These are phyloP conservation scores for Orbilia javanica DNA, from an alignment of 2,329 filamentous ascomycete species.

Conservation along the genomic window DNA sequence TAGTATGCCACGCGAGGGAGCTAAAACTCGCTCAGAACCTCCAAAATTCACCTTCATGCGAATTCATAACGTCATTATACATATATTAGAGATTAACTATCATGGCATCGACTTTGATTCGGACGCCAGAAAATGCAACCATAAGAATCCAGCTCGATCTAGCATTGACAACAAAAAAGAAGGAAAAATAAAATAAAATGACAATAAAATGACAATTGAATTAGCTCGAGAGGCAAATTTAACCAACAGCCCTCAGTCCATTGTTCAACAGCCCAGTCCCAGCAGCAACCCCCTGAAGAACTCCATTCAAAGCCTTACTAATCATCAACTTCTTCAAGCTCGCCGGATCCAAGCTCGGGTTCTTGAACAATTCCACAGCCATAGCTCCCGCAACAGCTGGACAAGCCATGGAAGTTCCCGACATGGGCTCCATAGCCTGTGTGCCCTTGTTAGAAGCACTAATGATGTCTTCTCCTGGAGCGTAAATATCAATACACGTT, in stretches of 20 bases:
- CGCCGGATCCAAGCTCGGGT: slow-evolving; percentile 55
- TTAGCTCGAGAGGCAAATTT: not conserved
- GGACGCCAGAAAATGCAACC: not conserved
- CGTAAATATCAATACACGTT: slow-evolving; percentile 71
- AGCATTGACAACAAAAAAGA: not conserved
- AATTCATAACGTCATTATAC: not conserved
- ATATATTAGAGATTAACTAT: too few species aligned
- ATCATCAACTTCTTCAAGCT: slow-evolving; percentile 57
- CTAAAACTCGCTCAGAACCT: too few species aligned
- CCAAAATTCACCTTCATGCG: not conserved
- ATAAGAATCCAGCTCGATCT: not conserved
- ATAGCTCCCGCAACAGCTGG: slow-evolving; percentile 64
- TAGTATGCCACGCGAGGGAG: not conserved
- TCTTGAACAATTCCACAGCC: slow-evolving; percentile 58
- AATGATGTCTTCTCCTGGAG: slow-evolving; percentile 71
- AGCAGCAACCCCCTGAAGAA: not conserved
- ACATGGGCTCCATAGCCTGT: slow-evolving; percentile 68
- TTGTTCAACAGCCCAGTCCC: slow-evolving; percentile 12
- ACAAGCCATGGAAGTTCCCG: slow-evolving; percentile 69
- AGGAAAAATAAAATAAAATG: not conserved
- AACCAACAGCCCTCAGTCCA: slow-evolving; percentile 4
- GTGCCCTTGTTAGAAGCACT: slow-evolving; percentile 69
- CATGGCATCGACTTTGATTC: not conserved
- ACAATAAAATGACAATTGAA: too few species aligned
- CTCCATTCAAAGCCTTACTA: not conserved